These are phyloP conservation scores for Naganishia antarctica DNA, from an alignment of 768 basidiomycete species.

Conservation along the genomic window DNA sequence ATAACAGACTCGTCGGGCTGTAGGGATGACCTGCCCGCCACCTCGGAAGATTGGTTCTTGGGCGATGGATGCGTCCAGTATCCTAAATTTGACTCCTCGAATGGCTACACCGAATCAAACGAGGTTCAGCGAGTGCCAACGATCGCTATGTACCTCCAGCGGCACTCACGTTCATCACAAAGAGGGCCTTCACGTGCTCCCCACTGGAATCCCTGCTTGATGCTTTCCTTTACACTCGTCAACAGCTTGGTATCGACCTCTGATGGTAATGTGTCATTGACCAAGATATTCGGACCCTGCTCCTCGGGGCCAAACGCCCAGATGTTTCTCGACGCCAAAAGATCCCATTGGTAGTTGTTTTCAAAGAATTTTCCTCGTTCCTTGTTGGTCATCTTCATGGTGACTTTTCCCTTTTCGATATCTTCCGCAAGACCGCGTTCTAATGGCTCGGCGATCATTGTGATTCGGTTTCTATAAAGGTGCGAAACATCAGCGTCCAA, in stretches of 20 bases:
- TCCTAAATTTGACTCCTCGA: conserved; percentile 95
- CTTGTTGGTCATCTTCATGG: conserved; percentile 90
- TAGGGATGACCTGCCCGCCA: conserved; percentile 97
- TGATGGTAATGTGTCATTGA: conserved; percentile 93
- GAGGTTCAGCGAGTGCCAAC: not conserved
- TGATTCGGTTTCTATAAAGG: conserved; percentile 77
- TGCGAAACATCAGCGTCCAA: conserved; percentile 39
- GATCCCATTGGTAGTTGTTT: conserved; percentile 95
- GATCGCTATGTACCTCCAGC: not conserved
- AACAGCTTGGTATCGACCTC: conserved; percentile 93
- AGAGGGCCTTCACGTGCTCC: conserved; percentile 94
- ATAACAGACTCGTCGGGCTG: conserved; percentile 96
- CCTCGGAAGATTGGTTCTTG: conserved; percentile 96
- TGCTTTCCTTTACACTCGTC: conserved; percentile 81
- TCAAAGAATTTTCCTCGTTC: conserved; percentile 94
- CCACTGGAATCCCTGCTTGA: conserved; percentile 99
- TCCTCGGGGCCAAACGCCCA: conserved; percentile 99
- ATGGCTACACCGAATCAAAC: conserved; percentile 61
- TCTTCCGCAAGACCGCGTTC: conserved; percentile 95
- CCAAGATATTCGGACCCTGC: conserved; percentile 81
- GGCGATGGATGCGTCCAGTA: conserved; percentile 85
- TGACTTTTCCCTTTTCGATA: conserved; percentile 85
- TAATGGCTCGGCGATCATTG: conserved; percentile 97
- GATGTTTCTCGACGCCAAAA: conserved; percentile 93
- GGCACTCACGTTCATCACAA: conserved; percentile 90